Conservation (phyloP, 1,139 yeast genomes). For the Torulaspora globosa region DNA sequence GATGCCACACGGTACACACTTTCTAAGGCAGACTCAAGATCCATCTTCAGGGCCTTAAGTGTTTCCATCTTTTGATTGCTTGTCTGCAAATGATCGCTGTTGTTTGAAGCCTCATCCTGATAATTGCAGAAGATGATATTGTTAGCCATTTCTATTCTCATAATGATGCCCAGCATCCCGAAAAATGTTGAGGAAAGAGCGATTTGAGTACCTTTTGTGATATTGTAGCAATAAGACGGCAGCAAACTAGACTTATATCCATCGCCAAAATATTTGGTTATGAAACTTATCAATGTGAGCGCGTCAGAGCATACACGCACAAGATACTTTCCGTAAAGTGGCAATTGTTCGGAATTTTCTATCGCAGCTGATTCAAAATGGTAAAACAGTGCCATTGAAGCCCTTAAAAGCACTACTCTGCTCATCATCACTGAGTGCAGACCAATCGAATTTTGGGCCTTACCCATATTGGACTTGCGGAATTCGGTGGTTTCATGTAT, state of each 20-base stretch:
- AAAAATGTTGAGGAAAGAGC: constrained; percentile 26
- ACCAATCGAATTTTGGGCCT: constrained; percentile 16
- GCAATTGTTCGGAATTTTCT: constrained; percentile 16
- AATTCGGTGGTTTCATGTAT: constrained; percentile 2
- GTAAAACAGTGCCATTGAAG: constrained; percentile 28
- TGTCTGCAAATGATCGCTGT: constrained; percentile 6
- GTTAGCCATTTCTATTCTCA: constrained; percentile 28
- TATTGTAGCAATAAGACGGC: constrained; percentile 22
- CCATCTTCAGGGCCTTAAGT: constrained; percentile 20
- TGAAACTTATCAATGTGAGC: constrained; percentile 19
- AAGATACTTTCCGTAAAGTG: constrained; percentile 27
- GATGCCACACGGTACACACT: constrained; percentile 26
- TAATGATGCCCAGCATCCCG: constrained; percentile 23
- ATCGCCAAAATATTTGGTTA: constrained; percentile 25
- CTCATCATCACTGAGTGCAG: constrained; percentile 27
- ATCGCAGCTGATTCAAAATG: constrained; percentile 27
- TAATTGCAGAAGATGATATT: constrained; percentile 18
- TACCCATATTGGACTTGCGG: constrained; percentile 2
- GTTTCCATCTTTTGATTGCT: constrained; percentile 20
- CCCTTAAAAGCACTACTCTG: constrained; percentile 25
- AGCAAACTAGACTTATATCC: constrained; percentile 17
- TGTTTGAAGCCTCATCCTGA: constrained; percentile 8
- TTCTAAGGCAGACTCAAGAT: constrained; percentile 25
- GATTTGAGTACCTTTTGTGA: constrained; percentile 28
- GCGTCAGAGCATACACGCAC: constrained; percentile 20